Evolutionary conservation across 495 filamentous ascomycete species (phyloP).

Genomic region (Bryoglossum gracile): DNA sequence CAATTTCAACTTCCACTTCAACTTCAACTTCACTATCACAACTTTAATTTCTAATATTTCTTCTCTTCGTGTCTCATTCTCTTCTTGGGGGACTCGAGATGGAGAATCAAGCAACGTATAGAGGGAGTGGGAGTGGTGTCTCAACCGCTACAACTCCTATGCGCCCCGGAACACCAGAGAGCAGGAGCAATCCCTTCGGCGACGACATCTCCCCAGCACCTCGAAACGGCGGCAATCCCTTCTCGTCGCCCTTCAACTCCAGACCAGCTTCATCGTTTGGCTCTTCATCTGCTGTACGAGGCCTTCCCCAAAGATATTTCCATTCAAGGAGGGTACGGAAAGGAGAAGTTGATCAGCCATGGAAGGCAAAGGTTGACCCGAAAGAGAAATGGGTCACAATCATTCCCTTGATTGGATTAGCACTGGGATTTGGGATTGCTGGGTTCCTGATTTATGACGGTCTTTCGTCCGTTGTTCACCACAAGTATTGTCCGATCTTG

Average conservation of each 20-base stretch:
- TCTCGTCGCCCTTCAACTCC: slow-evolving; percentile 48
- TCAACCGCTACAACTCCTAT: slow-evolving; percentile 23
- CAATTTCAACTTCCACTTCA: too few species aligned
- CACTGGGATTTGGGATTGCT: slow-evolving; percentile 56
- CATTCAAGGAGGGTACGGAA: slow-evolving; percentile 66
- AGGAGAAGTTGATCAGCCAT: slow-evolving; percentile 62
- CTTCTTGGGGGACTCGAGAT: slow-evolving; percentile 5
- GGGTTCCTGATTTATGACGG: slow-evolving; percentile 68
- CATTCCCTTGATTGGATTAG: slow-evolving; percentile 60
- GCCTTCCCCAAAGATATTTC: slow-evolving; percentile 52
- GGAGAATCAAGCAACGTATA: slow-evolving; percentile 13
- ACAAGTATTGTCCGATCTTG: slow-evolving; percentile 67
- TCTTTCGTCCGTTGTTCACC: slow-evolving; percentile 56
- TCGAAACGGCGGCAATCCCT: slow-evolving; percentile 46
- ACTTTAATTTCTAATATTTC: slow-evolving; percentile 14
- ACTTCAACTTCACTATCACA: background rate
- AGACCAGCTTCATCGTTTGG: slow-evolving; percentile 46
- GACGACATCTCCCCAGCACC: slow-evolving; percentile 25
- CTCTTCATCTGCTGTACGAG: slow-evolving; percentile 37
- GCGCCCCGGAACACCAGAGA: slow-evolving; percentile 23
- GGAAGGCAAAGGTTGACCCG: slow-evolving; percentile 60
- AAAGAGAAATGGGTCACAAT: slow-evolving; percentile 83
- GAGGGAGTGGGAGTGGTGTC: slow-evolving; percentile 11
- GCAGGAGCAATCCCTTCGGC: slow-evolving; percentile 23
- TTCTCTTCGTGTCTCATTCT: background rate